Conservation (phyloP, 2,329 filamentous ascomycete species). For the Sporothrix mexicana region DNA sequence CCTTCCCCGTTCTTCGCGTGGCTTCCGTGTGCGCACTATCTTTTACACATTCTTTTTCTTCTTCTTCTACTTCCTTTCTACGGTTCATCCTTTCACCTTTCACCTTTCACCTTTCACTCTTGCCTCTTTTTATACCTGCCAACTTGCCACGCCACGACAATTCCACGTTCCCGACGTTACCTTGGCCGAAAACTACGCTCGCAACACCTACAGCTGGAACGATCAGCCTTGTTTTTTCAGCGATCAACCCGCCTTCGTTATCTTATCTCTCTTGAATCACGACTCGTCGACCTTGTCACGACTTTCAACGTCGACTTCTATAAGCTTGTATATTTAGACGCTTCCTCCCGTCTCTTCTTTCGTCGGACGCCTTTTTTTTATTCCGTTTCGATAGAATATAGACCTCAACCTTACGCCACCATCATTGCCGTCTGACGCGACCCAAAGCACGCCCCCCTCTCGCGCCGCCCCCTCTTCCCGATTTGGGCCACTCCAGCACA, state of each 20-base stretch:
- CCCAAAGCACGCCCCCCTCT: background rate
- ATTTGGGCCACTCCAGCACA: background rate
- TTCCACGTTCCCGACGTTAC: background rate
- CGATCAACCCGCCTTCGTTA: background rate
- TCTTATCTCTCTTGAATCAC: conserved; percentile 7
- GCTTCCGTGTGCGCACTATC: background rate
- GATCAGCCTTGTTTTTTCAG: conserved; percentile 15
- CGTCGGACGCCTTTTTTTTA: background rate
- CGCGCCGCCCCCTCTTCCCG: background rate
- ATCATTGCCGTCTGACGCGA: conserved; percentile 3
- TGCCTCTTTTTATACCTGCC: conserved; percentile 3
- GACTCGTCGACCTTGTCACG: conserved; percentile 5
- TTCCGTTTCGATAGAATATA: background rate
- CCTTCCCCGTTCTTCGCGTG: conserved; percentile 22
- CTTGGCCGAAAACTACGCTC: background rate
- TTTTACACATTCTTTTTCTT: background rate
- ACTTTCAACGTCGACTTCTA: background rate
- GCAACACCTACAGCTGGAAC: conserved; percentile 8
- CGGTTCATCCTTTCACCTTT: background rate
- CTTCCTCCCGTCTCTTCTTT: background rate
- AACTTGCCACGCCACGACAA: background rate
- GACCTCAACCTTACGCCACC: background rate
- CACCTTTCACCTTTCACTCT: no score
- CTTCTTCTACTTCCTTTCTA: background rate
- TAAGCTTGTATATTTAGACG: no score